Base-by-base conservation (phyloP, 371 early-diverging fungal genomes). In the Apophysomyces elegans region DNA sequence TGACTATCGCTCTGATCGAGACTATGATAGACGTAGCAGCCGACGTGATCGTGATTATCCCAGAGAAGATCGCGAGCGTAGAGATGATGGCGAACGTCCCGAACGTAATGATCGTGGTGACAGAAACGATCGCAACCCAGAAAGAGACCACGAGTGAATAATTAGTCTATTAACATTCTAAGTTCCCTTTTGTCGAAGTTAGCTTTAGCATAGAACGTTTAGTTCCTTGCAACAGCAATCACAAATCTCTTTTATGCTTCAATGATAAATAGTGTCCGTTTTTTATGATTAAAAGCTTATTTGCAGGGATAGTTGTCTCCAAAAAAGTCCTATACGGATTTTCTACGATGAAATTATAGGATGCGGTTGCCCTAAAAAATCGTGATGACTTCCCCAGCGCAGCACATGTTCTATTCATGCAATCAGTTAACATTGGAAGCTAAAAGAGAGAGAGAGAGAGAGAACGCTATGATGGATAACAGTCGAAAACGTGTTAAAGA, bases 51-150 rank as follows among this genome's bases (percentile, higher is more conserved):
- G 63, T 13, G 39, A 59, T 21, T 43, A 44, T 58, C 62, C 45
- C 16, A 47, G 46, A 16, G 62, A 62, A n/a, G 47, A 47, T 37
- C 62, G 62, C 36, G 62, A 62, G 14, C 63, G 63, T 26, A 38
- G 44, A 11, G 16, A 47, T 46, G 64, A 64, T 21, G 13, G 37
- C 32, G 54, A 54, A 14, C 35, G 61, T 14, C 44, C 26, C 12
- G 61, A 61, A 59, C 50, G 64, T 18, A 39, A 36, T 12, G 41
- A 44, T 36, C 64, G 61, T 44, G 21, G 57, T 11, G 64, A 60
- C 26, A 54, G 50, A 18, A 60, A 64, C 61, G 69, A 68, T 38
- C 63, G 68, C 21, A 62, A 58, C 54, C 58, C 62, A 5, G 63
- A 62, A 46, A 66, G 58, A 14, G 66, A 66, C 5, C 61, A 56